Base-by-base conservation (phyloP, 108 stramenopile genomes). In the Skeletonema marinoi region DNA sequence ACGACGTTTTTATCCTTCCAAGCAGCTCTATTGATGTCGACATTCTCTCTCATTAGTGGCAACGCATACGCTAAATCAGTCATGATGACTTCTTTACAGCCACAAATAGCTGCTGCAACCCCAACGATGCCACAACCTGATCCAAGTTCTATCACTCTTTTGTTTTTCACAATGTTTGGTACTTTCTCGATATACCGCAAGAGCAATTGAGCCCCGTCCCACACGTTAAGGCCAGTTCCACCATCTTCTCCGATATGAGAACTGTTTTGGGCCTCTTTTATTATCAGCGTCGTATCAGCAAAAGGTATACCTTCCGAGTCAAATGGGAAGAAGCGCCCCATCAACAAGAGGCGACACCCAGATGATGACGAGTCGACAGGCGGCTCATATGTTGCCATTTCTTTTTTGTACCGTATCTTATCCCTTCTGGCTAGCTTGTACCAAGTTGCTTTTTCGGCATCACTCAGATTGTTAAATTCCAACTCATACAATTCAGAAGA, bases 41-140 rank as follows among this genome's bases (percentile, higher is more conserved):
- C 77, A 80, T 92, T 88, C 32, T 56, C 44, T 67, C 66, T 65
- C 75, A 91, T 77, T 56, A 86, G 71, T 54, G 73, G 78, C 76
- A 92, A 51, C 0, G 87, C 78, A 46, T 92, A 87, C 32, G 63
- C 66, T 33, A 92, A 84, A 81, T 92, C 91, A n/a, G 91, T 90
- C 74, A 92, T 66, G 16, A 90, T 44, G 0, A 89, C 85, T 33
- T 85, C 42, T 14, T 59, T 70, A 17, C 89, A 86, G 42, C 88
- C 86, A 11, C 86, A 60, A 35, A 81, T 73, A 19, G 69, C 68
- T 29, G 81, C 74, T 33, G 86, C 82, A 25, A 93, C 80, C 12
- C 92, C 92, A 60, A 88, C 84, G 25, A 93, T 51, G 29, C 90
- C 92, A 62, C 86, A 86, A 30, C 92, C 92, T 9, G 86, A 78